Evolutionary conservation across 1,284 basidiomycete species (phyloP).

Genomic region (Blastosporella zonata): DNA sequence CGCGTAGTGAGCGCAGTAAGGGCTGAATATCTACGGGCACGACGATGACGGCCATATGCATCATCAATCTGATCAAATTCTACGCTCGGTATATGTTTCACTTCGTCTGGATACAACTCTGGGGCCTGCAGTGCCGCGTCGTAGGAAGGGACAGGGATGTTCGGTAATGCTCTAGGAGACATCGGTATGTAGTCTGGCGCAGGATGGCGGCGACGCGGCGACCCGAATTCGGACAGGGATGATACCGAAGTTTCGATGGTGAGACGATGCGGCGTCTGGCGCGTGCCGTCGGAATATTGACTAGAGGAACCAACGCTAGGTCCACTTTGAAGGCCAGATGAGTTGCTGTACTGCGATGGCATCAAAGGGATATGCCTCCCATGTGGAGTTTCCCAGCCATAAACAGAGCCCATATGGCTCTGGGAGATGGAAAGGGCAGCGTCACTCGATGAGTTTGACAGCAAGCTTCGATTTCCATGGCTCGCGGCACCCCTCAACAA

Average conservation of each 20-base stretch:
- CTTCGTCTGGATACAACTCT: constrained; percentile 8
- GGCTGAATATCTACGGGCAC: constrained; percentile 6
- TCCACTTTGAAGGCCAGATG: constrained; percentile 1
- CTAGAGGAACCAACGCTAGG: constrained; percentile 1
- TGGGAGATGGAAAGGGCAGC: constrained; percentile 2
- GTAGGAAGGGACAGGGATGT: constrained; percentile 19
- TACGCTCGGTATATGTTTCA: constrained; percentile 6
- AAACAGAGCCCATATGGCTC: background rate
- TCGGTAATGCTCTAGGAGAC: constrained; percentile 18
- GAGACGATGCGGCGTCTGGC: background rate
- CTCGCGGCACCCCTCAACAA: constrained; percentile 1
- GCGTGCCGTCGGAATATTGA: background rate
- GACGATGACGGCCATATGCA: background rate
- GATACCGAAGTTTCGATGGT: constrained; percentile 3
- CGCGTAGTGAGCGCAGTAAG: constrained; percentile 8
- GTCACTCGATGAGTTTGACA: constrained; percentile 4
- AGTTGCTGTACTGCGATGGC: constrained; percentile 1
- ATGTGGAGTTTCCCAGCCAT: background rate
- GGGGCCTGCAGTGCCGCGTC: constrained; percentile 14
- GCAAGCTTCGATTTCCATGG: constrained; percentile 9
- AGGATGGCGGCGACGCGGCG: constrained; percentile 2
- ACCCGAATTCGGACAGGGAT: constrained; percentile 2
- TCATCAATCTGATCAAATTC: constrained; percentile 1
- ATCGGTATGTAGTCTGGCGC: constrained; percentile 3
- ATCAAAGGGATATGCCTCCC: background rate